Evolutionary conservation across 352 stramenopile genomes (phyloP).

Genomic region (Phytophthora pistaciae): DNA sequence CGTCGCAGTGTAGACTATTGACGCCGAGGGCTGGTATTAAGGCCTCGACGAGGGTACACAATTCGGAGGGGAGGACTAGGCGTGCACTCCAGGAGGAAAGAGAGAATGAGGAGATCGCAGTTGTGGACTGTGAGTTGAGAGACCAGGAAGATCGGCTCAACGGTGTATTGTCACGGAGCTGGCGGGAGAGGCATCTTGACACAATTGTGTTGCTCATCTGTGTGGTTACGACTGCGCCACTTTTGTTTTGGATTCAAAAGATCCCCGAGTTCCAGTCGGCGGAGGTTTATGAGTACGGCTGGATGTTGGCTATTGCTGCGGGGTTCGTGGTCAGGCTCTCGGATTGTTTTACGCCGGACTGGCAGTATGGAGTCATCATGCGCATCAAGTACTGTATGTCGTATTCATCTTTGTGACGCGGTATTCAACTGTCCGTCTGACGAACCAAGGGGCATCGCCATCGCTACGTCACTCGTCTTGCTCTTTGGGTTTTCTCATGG

Average conservation of each 20-base stretch:
- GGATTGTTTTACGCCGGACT: too few relatives aligned
- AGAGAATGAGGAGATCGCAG: conserved; percentile 37
- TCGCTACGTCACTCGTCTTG: conserved; percentile 43
- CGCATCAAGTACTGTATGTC: too few relatives aligned
- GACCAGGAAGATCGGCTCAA: conserved; percentile 33
- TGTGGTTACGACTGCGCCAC: conserved; percentile 18
- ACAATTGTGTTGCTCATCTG: conserved; percentile 41
- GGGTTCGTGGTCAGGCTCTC: conserved; percentile 45
- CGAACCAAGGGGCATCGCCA: conserved; percentile 43
- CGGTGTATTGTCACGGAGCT: conserved; percentile 31
- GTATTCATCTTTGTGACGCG: too few relatives aligned
- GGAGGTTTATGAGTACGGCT: conserved; percentile 54
- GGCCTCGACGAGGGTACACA: conserved; percentile 24
- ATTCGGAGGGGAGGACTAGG: conserved; percentile 9
- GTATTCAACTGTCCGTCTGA: too few relatives aligned
- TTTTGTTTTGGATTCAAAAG: conserved; percentile 36
- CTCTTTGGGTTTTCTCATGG: conserved; percentile 39
- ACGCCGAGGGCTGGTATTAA: conserved; percentile 7
- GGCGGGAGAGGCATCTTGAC: conserved; percentile 17
- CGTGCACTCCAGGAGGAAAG: conserved; percentile 28
- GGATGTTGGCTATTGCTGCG: conserved; percentile 45
- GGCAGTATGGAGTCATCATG: too few relatives aligned
- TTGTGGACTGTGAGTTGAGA: conserved; percentile 35
- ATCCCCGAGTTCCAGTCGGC: conserved; percentile 46
- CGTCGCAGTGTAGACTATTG: background rate